Base-by-base conservation (phyloP, 768 basidiomycete genomes). In the Rhodotorula graminis region DNA sequence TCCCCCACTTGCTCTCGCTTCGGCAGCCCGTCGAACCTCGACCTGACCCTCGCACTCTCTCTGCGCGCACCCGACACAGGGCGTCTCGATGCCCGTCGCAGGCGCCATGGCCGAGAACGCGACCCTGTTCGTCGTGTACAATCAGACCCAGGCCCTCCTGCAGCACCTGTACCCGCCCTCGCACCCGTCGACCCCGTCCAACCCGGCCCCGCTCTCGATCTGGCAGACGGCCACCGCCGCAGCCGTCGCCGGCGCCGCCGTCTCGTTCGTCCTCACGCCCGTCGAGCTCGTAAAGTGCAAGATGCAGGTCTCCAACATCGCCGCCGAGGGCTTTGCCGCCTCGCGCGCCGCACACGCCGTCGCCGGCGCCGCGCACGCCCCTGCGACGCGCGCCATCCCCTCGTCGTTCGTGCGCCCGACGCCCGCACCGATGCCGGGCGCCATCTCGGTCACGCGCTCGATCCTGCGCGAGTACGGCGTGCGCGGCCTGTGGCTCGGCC, bases 271-370 rank as follows among this genome's bases (percentile, higher is more conserved):
- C 64, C 82, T 98, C 90, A 96, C 93, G 0, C 94, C 94, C 2
- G 89, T 97, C 68, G 94, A 96, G 78, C 88, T 96, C 61, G 87
- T 97, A 70, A 96, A 98, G 82, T 96, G 93, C 83, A 92, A 92
- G 81, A 95, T 97, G 93, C 94, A 96, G 81, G 94, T 96, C 4
- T 93, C 95, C 79, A 89, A 92, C 86, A 87, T 84, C 29, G 70
- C 42, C 53, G 74, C 60, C 53, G 59, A 65, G 49, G 40, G 61
- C 10, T 50, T 62, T 58, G 49, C 65, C 27, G 25, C 76, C 19
- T 21, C 31, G 11, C 9, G 50, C 29, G 37, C 59, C 49, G 49
- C 59, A 14, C n/a, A 33, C 65, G 42, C 55, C 25, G 40, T 42
- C 9, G 64, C 59, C 40, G 23, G 21, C 27, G 15, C 44, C 42